Conservation (phyloP, 148 eudicot genomes). For the Polygonum aviculare region DNA sequence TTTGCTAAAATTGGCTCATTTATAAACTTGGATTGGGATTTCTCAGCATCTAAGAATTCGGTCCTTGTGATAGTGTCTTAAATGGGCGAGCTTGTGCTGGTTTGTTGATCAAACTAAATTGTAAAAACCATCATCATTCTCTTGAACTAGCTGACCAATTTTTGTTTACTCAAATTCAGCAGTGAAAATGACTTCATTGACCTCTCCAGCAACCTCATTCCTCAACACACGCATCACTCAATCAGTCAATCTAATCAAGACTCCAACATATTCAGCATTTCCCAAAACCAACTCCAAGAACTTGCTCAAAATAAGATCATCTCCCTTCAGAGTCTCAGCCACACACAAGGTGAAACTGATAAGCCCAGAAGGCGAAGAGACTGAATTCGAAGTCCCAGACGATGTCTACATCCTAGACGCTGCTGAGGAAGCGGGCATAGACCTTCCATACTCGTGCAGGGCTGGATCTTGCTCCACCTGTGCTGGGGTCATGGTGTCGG, state of each 20-base stretch:
- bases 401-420: constrained; percentile 67
- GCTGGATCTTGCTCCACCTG: constrained; percentile 94
- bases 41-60: no score
- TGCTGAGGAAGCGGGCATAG: constrained; percentile 68
- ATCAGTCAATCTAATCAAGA: constrained; percentile 14
- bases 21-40: neutral
- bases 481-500: constrained; percentile 46
- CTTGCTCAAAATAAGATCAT: constrained; percentile 35
- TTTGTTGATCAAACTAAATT: neutral
- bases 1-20: neutral
- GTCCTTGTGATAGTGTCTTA: no score
- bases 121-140: neutral
- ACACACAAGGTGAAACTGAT: constrained; percentile 56
- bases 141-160: neutral
- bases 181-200: neutral
- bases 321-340: constrained; percentile 43
- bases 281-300: constrained; percentile 27
- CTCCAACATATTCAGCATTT: constrained; percentile 27
- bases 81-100: no score
- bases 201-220: constrained; percentile 9
- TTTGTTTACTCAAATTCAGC: neutral
- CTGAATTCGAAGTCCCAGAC: constrained; percentile 70
- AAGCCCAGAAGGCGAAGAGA: constrained; percentile 49
- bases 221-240: neutral
- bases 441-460: constrained; percentile 81